phyloP scores from a whole-genome alignment of 1,139 yeast species.

The Sugiyamaella novakii region DNA sequence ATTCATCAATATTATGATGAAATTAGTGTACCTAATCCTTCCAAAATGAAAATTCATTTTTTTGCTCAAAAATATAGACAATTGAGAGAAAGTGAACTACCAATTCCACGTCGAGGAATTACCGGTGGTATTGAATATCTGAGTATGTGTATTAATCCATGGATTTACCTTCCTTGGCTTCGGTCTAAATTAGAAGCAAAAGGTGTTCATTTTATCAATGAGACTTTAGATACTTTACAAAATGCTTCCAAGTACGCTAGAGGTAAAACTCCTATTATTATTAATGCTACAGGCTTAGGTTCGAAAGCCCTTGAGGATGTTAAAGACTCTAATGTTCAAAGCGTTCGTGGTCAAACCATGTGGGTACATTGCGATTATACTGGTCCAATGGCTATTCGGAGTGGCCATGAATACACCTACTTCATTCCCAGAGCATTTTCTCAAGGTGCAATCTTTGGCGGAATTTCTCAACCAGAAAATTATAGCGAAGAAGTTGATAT shows the following conservation, averaged over 20 bases:
- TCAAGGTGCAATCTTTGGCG: conserved; percentile 70
- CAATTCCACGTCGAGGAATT: conserved; percentile 43
- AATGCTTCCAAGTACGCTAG: conserved; percentile 17
- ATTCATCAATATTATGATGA: conserved; percentile 60
- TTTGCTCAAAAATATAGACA: conserved; percentile 51
- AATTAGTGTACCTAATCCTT: conserved; percentile 45
- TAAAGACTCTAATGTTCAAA: conserved; percentile 24
- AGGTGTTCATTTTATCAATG: conserved; percentile 26
- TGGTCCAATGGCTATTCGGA: conserved; percentile 29
- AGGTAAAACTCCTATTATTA: conserved; percentile 40
- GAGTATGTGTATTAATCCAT: conserved; percentile 33
- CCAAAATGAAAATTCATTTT: conserved; percentile 49
- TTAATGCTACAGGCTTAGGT: conserved; percentile 65
- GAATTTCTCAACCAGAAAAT: conserved; percentile 59
- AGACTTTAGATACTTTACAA: conserved; percentile 21
- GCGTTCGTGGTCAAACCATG: conserved; percentile 32
- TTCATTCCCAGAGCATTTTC: conserved; percentile 58
- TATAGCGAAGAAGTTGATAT: conserved; percentile 42
- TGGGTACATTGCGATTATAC: conserved; percentile 28
- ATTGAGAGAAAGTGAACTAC: conserved; percentile 44
- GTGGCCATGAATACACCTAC: conserved; percentile 47
- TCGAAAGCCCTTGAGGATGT: conserved; percentile 25
- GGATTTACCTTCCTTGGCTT: conserved; percentile 30
- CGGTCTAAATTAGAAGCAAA: conserved; percentile 23
- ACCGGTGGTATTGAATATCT: conserved; percentile 52